Evolutionary conservation across 495 filamentous ascomycete species (phyloP).

Genomic region (Hypoxylon lienhwacheense): DNA sequence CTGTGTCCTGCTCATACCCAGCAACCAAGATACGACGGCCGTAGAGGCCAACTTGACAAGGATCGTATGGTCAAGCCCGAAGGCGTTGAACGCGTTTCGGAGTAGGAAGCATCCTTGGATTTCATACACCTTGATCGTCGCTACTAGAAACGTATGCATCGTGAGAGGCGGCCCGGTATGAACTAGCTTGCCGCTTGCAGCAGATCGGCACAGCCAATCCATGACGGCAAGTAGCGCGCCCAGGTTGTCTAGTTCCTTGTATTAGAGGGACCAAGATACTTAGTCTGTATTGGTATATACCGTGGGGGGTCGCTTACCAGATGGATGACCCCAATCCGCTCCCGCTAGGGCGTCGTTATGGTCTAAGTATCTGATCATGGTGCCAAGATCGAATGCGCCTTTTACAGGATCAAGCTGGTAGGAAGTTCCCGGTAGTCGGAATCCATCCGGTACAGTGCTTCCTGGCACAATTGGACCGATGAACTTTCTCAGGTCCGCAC

Average conservation of each 20-base stretch:
- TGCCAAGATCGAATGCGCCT: constrained; percentile 50
- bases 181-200: constrained; percentile 9
- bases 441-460: constrained; percentile 41
- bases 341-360: constrained; percentile 51
- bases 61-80: constrained; percentile 51
- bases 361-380: constrained; percentile 50
- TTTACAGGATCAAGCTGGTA: constrained; percentile 44
- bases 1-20: constrained; percentile 41
- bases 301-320: no score
- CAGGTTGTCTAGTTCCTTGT: constrained; percentile 41
- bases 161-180: constrained; percentile 39
- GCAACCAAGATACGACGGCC: constrained; percentile 43
- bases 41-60: constrained; percentile 50
- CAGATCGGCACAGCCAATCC: constrained; percentile 42
- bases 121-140: constrained; percentile 52
- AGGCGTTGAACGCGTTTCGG: constrained; percentile 44
- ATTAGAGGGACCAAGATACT: not conserved
- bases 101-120: constrained; percentile 51
- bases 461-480: constrained; percentile 38
- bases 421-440: constrained; percentile 48
- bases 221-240: constrained; percentile 46
- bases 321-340: constrained; percentile 51
- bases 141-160: constrained; percentile 41
- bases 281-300: no score
- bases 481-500: constrained; percentile 25